A percentile compares a stretch with the other conserved stretches of the same genome.
phyloP scores from a whole-genome alignment of 148 eudicot genomes.

The Spergularia bocconei region DNA sequence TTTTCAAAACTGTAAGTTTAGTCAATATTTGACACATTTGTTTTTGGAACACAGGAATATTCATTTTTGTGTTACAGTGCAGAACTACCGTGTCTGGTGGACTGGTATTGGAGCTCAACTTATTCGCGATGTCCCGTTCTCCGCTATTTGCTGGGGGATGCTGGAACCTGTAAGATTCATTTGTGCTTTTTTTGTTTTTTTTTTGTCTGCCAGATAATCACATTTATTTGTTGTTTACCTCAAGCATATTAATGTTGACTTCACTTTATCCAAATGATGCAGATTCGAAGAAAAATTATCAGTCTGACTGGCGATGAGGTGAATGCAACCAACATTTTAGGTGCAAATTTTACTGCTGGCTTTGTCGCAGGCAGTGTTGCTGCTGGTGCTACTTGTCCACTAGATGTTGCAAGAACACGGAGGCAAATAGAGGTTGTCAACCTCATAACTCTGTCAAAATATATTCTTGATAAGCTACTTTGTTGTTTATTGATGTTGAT shows the following conservation, averaged over 20 bases:
- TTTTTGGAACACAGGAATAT: neutral
- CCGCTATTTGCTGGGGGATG: constrained; percentile 88
- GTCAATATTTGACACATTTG: neutral
- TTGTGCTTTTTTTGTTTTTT: neutral
- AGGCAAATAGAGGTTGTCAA: constrained; percentile 80
- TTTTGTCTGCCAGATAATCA: neutral
- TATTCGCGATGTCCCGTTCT: constrained; percentile 93
- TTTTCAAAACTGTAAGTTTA: constrained; percentile 52
- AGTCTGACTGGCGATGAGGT: constrained; percentile 45
- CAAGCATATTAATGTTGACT: neutral
- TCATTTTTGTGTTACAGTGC: constrained; percentile 33
- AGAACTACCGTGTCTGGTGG: constrained; percentile 73
- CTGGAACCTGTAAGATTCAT: constrained; percentile 73
- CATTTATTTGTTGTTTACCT: no score
- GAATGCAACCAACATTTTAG: constrained; percentile 44
- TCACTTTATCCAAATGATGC: constrained; percentile 9
- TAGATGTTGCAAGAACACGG: constrained; percentile 92
- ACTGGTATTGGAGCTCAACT: constrained; percentile 95
- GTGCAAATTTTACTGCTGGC: constrained; percentile 90
- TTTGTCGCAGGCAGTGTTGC: constrained; percentile 86
- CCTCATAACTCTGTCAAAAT: neutral
- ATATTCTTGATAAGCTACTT: neutral
- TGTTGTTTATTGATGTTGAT: neutral
- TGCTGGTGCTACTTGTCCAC: constrained; percentile 80
- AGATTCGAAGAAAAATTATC: constrained; percentile 62